phyloP scores from a whole-genome alignment of 345 rosid species.

The Pistacia vera region DNA sequence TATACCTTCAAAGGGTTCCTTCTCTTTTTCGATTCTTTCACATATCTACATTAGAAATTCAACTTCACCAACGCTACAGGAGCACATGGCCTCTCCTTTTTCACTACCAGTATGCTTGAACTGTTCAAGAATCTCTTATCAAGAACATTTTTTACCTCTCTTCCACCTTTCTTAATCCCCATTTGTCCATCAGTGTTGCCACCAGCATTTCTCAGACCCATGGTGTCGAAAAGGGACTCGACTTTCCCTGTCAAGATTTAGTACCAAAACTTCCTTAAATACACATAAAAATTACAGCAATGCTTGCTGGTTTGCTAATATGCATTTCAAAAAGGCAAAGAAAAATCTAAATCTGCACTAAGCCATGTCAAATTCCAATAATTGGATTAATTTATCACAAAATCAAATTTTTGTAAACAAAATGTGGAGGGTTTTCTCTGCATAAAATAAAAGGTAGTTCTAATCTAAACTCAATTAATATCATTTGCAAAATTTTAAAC shows the following conservation, averaged over 20 bases:
- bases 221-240: slow-evolving; percentile 51
- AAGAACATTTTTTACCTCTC: slow-evolving; percentile 22
- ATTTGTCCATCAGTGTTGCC: slow-evolving; percentile 15
- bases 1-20: slow-evolving; percentile 51
- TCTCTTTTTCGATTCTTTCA: slow-evolving; percentile 43
- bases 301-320: not conserved
- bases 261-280: not conserved
- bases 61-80: slow-evolving; percentile 17
- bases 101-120: slow-evolving; percentile 43
- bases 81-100: slow-evolving; percentile 24
- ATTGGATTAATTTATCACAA: too few relatives aligned
- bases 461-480: too few relatives aligned
- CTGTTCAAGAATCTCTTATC: slow-evolving; percentile 46
- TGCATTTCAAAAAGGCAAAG: too few relatives aligned
- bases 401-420: too few relatives aligned
- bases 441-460: too few relatives aligned
- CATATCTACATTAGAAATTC: slow-evolving; percentile 24
- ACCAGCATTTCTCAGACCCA: slow-evolving; percentile 25
- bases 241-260: slow-evolving; percentile 45
- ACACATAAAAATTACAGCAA: not conserved
- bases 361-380: too few relatives aligned
- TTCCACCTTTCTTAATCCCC: slow-evolving; percentile 27
- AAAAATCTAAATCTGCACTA: too few relatives aligned
- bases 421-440: too few relatives aligned
- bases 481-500: too few relatives aligned